Evolutionary conservation across 2,329 filamentous ascomycete genomes (phyloP).

Genomic region (Biscogniauxia sp.): DNA sequence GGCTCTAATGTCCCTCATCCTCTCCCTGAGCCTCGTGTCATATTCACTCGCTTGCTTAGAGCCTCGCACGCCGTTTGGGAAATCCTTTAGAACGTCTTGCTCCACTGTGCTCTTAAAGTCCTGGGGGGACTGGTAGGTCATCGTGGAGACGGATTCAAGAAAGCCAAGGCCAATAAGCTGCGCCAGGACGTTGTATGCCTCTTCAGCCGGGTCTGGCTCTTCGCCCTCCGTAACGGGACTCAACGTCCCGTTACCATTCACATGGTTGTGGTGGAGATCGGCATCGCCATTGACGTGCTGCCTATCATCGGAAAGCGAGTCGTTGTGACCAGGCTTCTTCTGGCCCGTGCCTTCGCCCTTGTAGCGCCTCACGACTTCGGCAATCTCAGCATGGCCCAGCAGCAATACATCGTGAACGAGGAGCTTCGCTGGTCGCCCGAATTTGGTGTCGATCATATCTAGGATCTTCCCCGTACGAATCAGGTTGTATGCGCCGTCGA

Average conservation of each 20-base stretch:
- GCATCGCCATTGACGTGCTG: conserved; percentile 21
- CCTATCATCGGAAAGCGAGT: not conserved
- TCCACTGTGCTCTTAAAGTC: conserved; percentile 63
- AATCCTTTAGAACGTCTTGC: conserved; percentile 57
- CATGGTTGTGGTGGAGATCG: conserved; percentile 27
- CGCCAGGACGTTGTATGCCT: conserved; percentile 50
- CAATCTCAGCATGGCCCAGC: conserved; percentile 73
- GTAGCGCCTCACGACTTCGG: conserved; percentile 67
- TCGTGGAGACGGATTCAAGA: conserved; percentile 59
- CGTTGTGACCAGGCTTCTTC: conserved; percentile 10
- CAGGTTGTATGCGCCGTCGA: conserved; percentile 76
- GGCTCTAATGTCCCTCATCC: conserved; percentile 22
- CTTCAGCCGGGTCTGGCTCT: conserved; percentile 30
- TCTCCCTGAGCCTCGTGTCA: conserved; percentile 33
- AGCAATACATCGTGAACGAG: conserved; percentile 73
- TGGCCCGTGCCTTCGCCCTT: conserved; percentile 35
- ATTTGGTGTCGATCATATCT: conserved; percentile 68
- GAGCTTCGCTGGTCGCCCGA: conserved; percentile 71
- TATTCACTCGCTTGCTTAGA: conserved; percentile 66
- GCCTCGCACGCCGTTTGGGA: conserved; percentile 54
- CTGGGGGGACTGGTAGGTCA: conserved; percentile 58
- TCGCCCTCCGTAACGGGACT: conserved; percentile 27
- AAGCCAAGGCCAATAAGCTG: conserved; percentile 64
- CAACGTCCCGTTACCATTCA: conserved; percentile 35
- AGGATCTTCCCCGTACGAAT: conserved; percentile 79